These are phyloP conservation scores for Trichoderma koningii DNA, from an alignment of 2,329 filamentous ascomycete genomes.

Conservation along the genomic window DNA sequence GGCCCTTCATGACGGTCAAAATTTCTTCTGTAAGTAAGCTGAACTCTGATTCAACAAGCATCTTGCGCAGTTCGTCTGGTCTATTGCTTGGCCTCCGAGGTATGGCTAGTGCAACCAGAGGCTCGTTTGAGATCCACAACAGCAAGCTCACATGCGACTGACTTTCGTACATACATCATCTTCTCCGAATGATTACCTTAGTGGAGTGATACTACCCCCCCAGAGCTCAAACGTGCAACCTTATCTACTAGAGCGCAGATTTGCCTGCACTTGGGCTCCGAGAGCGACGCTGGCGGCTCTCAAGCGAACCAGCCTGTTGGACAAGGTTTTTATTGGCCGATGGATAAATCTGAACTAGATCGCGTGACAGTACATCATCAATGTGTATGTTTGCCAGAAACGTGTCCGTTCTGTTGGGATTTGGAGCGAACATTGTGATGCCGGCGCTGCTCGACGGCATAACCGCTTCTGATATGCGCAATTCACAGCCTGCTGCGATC, in stretches of 20 bases:
- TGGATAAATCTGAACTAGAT: too few relatives aligned
- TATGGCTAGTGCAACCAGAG: neutral
- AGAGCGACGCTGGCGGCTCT: neutral
- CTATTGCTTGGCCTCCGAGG: neutral
- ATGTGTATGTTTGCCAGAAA: neutral
- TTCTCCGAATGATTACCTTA: neutral
- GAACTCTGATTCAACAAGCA: too few relatives aligned
- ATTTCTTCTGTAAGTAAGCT: too few relatives aligned
- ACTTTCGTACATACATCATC: neutral
- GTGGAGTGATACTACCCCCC: conserved; percentile 2
- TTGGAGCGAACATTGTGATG: too few relatives aligned
- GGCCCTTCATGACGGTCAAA: too few relatives aligned
- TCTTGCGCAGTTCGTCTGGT: neutral
- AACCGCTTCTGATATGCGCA: too few relatives aligned
- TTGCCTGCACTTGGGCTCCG: neutral
- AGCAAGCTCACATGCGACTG: neutral
- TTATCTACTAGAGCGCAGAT: neutral
- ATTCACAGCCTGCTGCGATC: too few relatives aligned
- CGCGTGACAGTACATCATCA: neutral
- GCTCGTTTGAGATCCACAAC: neutral
- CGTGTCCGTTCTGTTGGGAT: neutral
- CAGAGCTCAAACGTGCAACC: neutral
- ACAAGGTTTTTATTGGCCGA: neutral
- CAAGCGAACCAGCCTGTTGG: neutral
- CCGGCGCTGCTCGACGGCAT: too few relatives aligned